A percentile compares a stretch with the other conserved stretches of the same genome.
Conservation (phyloP, 768 basidiomycete species). For the Lactifluus pinguis region DNA sequence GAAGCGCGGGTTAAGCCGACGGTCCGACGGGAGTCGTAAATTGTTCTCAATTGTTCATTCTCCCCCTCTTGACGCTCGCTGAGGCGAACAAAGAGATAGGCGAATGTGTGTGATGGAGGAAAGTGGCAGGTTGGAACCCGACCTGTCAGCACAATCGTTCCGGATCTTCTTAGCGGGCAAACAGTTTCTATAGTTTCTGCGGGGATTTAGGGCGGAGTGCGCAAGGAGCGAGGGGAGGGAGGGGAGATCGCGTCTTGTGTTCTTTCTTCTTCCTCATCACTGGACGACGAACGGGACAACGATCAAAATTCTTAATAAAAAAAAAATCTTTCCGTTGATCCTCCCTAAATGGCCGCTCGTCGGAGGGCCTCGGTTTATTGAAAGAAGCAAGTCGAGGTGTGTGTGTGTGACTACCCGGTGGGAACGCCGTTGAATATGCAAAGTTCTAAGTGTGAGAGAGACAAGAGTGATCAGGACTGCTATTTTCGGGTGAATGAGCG, state of each 20-base stretch:
- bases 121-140: too few relatives aligned
- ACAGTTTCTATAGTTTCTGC: too few relatives aligned
- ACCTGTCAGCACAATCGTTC: too few relatives aligned
- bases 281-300: neutral
- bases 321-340: neutral
- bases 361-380: neutral
- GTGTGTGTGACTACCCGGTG: neutral
- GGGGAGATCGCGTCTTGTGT: neutral
- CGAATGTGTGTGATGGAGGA: neutral
- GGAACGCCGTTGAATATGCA: neutral
- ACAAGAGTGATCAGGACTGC: neutral
- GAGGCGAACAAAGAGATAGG: neutral
- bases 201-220: too few relatives aligned
- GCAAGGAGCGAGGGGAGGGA: too few relatives aligned
- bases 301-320: neutral
- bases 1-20: neutral
- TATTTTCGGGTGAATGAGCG: neutral
- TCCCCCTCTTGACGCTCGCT: neutral
- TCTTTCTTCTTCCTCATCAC: neutral
- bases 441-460: slow-evolving; percentile 8
- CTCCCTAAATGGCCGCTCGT: neutral
- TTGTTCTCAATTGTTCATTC: neutral
- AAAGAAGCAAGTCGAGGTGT: neutral
- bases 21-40: neutral
- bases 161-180: too few relatives aligned